These are phyloP conservation scores for Talaromyces amestolkiae DNA, from an alignment of 2,329 filamentous ascomycete species.

Conservation along the genomic window DNA sequence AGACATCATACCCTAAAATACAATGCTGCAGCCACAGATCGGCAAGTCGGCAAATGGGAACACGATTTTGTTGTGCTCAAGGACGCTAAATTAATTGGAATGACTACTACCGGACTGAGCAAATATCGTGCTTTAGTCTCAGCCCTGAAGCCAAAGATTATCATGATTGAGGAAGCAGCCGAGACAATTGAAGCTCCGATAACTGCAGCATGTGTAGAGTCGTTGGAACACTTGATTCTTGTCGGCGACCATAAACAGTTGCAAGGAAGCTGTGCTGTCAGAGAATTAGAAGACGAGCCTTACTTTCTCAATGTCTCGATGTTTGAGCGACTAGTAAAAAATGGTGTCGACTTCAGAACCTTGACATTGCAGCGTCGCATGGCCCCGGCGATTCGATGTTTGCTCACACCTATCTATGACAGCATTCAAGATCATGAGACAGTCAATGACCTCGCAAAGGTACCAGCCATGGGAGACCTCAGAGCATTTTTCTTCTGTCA, in stretches of 20 bases:
- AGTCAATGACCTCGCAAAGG: slow-evolving; percentile 53
- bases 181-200: slow-evolving; percentile 64
- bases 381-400: slow-evolving; percentile 64
- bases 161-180: slow-evolving; percentile 77
- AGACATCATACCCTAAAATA: slow-evolving; percentile 53
- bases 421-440: slow-evolving; percentile 57
- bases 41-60: slow-evolving; percentile 60
- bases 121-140: slow-evolving; percentile 73
- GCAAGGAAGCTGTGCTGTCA: slow-evolving; percentile 63
- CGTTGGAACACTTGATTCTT: slow-evolving; percentile 63
- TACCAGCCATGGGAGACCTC: slow-evolving; percentile 62
- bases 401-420: slow-evolving; percentile 62
- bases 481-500: slow-evolving; percentile 65
- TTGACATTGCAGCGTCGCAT: slow-evolving; percentile 70
- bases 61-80: slow-evolving; percentile 60
- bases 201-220: slow-evolving; percentile 59
- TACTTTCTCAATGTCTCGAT: slow-evolving; percentile 71
- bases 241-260: slow-evolving; percentile 82
- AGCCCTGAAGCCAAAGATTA: slow-evolving; percentile 62
- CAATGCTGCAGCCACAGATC: slow-evolving; percentile 48
- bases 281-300: slow-evolving; percentile 57
- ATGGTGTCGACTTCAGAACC: slow-evolving; percentile 61
- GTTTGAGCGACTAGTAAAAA: slow-evolving; percentile 73
- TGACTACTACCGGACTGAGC: slow-evolving; percentile 76
- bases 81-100: slow-evolving; percentile 59